A percentile compares a stretch with the other conserved stretches of the same genome.
Evolutionary conservation across 345 rosid genomes (phyloP).

Genomic region (Camelina neglecta): DNA sequence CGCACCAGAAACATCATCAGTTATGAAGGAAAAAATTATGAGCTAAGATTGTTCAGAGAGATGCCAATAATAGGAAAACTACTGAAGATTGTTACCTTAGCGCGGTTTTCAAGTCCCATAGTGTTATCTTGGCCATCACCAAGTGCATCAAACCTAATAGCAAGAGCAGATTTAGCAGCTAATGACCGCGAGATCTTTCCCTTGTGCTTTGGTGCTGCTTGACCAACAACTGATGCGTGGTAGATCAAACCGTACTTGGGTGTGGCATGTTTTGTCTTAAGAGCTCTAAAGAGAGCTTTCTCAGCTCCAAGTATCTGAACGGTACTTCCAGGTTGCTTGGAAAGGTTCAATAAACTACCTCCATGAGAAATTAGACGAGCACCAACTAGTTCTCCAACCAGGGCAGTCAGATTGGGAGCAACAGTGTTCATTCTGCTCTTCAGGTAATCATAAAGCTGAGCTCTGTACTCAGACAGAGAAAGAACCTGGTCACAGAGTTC

Average conservation of each 20-base stretch:
- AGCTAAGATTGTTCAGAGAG: not conserved
- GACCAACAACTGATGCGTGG: constrained; percentile 80
- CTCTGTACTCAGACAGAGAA: constrained; percentile 77
- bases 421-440: constrained; percentile 77
- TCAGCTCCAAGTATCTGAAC: constrained; percentile 82
- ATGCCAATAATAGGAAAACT: not conserved
- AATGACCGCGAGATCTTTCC: constrained; percentile 86
- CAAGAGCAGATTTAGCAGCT: constrained; percentile 70
- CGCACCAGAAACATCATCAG: not conserved
- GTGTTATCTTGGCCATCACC: constrained; percentile 72
- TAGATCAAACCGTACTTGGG: constrained; percentile 85
- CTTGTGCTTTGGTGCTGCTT: constrained; percentile 73
- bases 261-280: constrained; percentile 85
- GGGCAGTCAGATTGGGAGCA: constrained; percentile 85
- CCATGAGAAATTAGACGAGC: constrained; percentile 84
- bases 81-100: constrained; percentile 54
- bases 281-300: constrained; percentile 81
- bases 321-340: constrained; percentile 86
- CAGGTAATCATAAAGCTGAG: constrained; percentile 76
- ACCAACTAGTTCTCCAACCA: constrained; percentile 83
- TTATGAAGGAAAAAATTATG: not conserved
- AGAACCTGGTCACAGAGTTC: constrained; percentile 78
- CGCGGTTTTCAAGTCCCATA: constrained; percentile 72
- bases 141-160: constrained; percentile 79
- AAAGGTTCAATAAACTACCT: constrained; percentile 76